Base-by-base conservation (phyloP, 768 basidiomycete species). In the Auriscalpium microsporum region DNA sequence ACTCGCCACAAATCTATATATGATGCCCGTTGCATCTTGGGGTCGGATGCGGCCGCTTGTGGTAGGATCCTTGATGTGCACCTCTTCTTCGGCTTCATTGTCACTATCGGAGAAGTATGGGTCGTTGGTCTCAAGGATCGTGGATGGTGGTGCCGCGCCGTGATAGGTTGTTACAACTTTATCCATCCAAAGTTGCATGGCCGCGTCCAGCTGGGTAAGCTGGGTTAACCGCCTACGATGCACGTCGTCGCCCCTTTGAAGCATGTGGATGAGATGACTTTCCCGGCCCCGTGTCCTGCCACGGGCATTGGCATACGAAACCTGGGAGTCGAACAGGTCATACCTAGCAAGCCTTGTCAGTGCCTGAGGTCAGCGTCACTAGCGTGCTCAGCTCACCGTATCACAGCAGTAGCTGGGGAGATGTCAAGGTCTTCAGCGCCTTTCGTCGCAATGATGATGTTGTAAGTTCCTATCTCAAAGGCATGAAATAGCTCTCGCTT, bases 391-490 rank as follows among this genome's bases (percentile, higher is more conserved):
- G 60, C 77, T 47, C 57, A 87, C 87, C 83, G 75, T 62, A 90
- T 76, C 10, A 90, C 76, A 33, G 84, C 68, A 8, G 78, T 75
- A 8, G 76, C 78, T 34, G 74, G 74, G 7, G 83, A 80, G 28
- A 86, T 52, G 48, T 82, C 82, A 10, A 86, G 60, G 63, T 86
- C 84, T 64, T 85, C 81, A 6, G 74, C 67, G 1, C 75, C 73
- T 61, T 80, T 80, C 1, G 81, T 83, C 33, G 78, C 71, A 35
- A 91, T 71, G 35, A 90, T 68, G 10, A 90, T 70, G 64, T 91
- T 91, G 58, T 73, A 76, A 10, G 73, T 74, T 4, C 86, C 87
- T 28, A 66, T 62, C 23, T 71, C 66, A 56, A 88, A 87, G 47
- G 69, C 70, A 19, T 70, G 72, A 45, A 77, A 73, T 23, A 79